These are phyloP conservation scores for Ambrosiella beaveri DNA, from an alignment of 2,329 filamentous ascomycete species.

Conservation along the genomic window DNA sequence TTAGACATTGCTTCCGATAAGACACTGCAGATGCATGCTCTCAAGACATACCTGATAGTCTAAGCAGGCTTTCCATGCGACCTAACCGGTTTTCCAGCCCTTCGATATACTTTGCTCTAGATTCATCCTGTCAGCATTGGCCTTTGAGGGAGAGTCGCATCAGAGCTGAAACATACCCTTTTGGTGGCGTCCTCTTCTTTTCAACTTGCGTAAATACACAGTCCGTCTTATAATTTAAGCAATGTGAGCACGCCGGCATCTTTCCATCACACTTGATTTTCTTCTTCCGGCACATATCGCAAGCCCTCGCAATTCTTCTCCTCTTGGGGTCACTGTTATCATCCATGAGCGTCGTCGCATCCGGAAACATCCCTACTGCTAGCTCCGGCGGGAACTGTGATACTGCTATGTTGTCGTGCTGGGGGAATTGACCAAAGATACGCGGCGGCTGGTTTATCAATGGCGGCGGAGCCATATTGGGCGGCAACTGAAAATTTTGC, in stretches of 20 bases:
- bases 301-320: constrained; percentile 74
- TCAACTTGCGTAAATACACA: constrained; percentile 96
- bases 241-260: constrained; percentile 86
- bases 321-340: constrained; percentile 71
- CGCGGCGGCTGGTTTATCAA: constrained; percentile 51
- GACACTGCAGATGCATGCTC: not conserved
- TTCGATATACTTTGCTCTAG: constrained; percentile 90
- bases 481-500: constrained; percentile 35
- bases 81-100: constrained; percentile 84
- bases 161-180: constrained; percentile 47
- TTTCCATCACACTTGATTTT: constrained; percentile 98
- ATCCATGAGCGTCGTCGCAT: constrained; percentile 37
- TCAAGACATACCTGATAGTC: constrained; percentile 47
- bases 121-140: not conserved
- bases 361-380: constrained; percentile 40
- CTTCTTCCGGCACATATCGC: constrained; percentile 91
- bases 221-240: constrained; percentile 93
- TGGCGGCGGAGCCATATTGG: constrained; percentile 33
- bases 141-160: not conserved
- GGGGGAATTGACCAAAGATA: constrained; percentile 46
- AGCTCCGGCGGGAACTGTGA: constrained; percentile 38
- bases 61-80: constrained; percentile 86
- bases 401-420: constrained; percentile 40
- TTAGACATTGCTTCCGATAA: not conserved
- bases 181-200: constrained; percentile 94